Evolutionary conservation across 768 basidiomycete species (phyloP).

Genomic region (Sistotremastrum niveocremeum): DNA sequence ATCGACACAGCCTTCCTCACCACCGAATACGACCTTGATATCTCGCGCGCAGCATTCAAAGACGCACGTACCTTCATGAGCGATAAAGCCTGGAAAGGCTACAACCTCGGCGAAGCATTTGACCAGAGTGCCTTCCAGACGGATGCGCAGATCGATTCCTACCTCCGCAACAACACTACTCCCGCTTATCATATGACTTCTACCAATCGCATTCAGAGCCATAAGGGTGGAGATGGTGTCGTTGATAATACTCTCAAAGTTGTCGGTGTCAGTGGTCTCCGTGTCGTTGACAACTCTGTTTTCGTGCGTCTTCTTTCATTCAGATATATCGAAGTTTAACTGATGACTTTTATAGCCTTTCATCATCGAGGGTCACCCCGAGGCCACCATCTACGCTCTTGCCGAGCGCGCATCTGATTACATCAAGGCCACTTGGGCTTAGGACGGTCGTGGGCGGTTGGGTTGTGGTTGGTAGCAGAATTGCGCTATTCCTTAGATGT

Average conservation of each 20-base stretch:
- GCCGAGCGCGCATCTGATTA: conserved; percentile 14
- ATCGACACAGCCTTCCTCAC: conserved; percentile 16
- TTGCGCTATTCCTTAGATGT: too few relatives aligned
- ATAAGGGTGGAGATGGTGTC: conserved; percentile 20
- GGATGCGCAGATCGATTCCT: conserved; percentile 10
- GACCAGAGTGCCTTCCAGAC: background rate
- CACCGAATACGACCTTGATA: conserved; percentile 14
- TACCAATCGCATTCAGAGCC: conserved; percentile 30
- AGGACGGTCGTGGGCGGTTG: too few relatives aligned
- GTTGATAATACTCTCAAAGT: conserved; percentile 29
- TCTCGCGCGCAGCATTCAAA: conserved; percentile 12
- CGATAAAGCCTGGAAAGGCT: conserved; percentile 5
- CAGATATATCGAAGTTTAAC: background rate
- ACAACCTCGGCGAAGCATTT: conserved; percentile 1
- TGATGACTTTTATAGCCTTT: conserved; percentile 8
- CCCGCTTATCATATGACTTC: conserved; percentile 16
- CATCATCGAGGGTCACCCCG: conserved; percentile 10
- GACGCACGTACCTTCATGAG: background rate
- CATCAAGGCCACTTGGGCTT: conserved; percentile 6
- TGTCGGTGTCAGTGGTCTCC: conserved; percentile 28
- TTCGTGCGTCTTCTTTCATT: conserved; percentile 8
- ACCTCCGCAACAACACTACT: conserved; percentile 7
- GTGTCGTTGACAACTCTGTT: conserved; percentile 19
- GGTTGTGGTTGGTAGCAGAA: too few relatives aligned
- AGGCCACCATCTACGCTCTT: conserved; percentile 11